Conservation (phyloP, 139 green algal genomes). For the Closterium sp. region DNA sequence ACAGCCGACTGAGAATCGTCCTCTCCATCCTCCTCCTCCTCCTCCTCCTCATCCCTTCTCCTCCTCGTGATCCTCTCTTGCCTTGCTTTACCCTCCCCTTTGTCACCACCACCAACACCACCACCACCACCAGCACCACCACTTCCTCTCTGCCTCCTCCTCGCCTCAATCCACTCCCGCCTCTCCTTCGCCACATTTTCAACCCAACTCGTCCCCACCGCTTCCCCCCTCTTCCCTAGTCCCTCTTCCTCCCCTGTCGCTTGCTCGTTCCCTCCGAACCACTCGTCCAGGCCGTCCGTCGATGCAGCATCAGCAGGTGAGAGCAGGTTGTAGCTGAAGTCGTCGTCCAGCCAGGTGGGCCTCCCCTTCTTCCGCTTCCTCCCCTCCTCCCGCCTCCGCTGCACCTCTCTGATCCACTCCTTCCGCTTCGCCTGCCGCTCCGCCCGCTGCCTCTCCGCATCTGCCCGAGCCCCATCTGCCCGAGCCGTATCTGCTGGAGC, state of each 20-base stretch:
- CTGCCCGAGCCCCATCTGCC: too few relatives aligned
- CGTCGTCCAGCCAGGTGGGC: not conserved
- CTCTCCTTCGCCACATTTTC: not conserved
- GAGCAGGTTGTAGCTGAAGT: not conserved
- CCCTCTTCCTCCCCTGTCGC: not conserved
- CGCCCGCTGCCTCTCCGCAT: not conserved
- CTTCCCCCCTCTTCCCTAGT: not conserved
- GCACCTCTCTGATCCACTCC: not conserved
- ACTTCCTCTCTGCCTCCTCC: not conserved
- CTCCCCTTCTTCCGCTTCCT: not conserved
- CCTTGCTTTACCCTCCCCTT: too few relatives aligned
- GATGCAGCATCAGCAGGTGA: not conserved
- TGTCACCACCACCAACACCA: too few relatives aligned
- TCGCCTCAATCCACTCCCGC: not conserved
- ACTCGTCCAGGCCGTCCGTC: not conserved
- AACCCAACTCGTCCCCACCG: not conserved
- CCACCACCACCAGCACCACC: too few relatives aligned
- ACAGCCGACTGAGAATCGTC: too few relatives aligned
- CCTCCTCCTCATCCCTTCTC: too few relatives aligned
- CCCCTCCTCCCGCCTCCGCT: not conserved
- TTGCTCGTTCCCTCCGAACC: not conserved
- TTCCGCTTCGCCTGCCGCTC: not conserved
- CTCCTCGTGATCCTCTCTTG: too few relatives aligned
- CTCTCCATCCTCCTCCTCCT: too few relatives aligned
- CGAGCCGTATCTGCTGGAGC: too few relatives aligned